A percentile compares a stretch with the other conserved stretches of the same genome.
These are phyloP conservation scores for Cladorrhinum sp. DNA, from an alignment of 2,329 filamentous ascomycete species.

Conservation along the genomic window DNA sequence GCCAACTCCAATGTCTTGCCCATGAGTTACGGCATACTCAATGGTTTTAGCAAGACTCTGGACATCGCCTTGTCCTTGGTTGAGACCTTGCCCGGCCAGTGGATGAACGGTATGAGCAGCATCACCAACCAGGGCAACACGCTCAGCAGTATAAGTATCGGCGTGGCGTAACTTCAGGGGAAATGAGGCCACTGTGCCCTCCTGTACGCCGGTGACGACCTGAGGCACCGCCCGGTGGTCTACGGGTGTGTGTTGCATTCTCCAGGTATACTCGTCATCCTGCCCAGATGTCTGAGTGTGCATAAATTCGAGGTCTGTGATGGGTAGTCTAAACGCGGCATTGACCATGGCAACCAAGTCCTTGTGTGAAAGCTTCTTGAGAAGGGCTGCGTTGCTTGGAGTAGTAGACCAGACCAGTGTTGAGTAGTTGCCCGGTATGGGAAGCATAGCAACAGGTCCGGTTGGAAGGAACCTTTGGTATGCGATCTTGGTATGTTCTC, in stretches of 20 bases:
- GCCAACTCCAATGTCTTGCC: conserved; percentile 79
- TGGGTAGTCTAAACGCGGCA: conserved; percentile 79
- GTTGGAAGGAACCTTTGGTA: conserved; percentile 95
- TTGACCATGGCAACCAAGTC: conserved; percentile 90
- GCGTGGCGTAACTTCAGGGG: conserved; percentile 88
- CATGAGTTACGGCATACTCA: conserved; percentile 72
- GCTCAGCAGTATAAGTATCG: conserved; percentile 86
- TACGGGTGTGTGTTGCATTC: conserved; percentile 65
- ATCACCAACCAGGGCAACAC: conserved; percentile 89
- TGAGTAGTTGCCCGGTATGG: conserved; percentile 76
- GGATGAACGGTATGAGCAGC: conserved; percentile 95
- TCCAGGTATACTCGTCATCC: conserved; percentile 79
- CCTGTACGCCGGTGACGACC: conserved; percentile 66
- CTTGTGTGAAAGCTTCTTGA: conserved; percentile 69
- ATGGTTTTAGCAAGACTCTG: conserved; percentile 74
- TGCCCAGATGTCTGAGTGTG: conserved; percentile 61
- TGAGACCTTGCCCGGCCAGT: conserved; percentile 89
- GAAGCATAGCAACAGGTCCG: conserved; percentile 87
- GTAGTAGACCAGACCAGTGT: conserved; percentile 96
- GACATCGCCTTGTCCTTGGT: conserved; percentile 88
- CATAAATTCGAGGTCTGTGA: conserved; percentile 80
- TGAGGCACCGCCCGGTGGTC: conserved; percentile 60
- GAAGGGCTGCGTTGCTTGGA: conserved; percentile 69
- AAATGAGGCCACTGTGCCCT: conserved; percentile 80
- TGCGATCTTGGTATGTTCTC: conserved; percentile 64